Percentiles rank a stretch among this genome's conserved stretches.
Evolutionary conservation across 83 land plant species (phyloP).

Genomic region (Picea abies): DNA sequence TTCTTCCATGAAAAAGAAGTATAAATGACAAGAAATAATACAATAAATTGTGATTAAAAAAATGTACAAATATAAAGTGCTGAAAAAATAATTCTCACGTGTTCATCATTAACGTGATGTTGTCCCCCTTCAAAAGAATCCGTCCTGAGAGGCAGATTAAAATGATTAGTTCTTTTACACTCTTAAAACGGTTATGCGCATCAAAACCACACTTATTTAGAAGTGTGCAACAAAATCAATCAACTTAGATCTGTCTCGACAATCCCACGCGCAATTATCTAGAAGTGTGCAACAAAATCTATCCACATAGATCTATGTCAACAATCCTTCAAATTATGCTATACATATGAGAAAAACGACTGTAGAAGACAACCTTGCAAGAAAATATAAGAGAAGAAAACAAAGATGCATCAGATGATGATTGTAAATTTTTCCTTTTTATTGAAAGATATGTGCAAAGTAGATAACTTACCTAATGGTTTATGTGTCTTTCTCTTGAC

Average conservation of each 20-base stretch:
- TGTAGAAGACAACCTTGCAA: not conserved
- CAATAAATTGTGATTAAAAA: too few relatives aligned
- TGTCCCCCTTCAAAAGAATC: constrained; percentile 90
- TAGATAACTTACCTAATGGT: constrained; percentile 47
- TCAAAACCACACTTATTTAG: not conserved
- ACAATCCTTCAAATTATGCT: too few relatives aligned
- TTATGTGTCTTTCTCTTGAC: constrained; percentile 86
- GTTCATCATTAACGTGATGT: constrained; percentile 94
- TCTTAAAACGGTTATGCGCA: too few relatives aligned
- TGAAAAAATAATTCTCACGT: constrained; percentile 34
- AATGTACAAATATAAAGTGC: too few relatives aligned
- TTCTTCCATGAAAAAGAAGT: too few relatives aligned
- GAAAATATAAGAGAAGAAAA: not conserved
- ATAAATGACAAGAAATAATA: too few relatives aligned
- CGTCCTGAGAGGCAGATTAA: constrained; percentile 48
- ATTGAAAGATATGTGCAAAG: not conserved
- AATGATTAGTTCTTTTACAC: not conserved
- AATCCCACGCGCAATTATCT: not conserved
- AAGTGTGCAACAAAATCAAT: not conserved
- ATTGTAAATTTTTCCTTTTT: not conserved
- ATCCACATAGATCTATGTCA: too few relatives aligned
- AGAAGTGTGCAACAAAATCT: not conserved
- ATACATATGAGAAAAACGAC: not conserved
- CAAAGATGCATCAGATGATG: not conserved
- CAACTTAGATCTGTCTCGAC: not conserved